phyloP scores from a whole-genome alignment of 192 early-diverging fungal genomes.

The Piromyces finnis region DNA sequence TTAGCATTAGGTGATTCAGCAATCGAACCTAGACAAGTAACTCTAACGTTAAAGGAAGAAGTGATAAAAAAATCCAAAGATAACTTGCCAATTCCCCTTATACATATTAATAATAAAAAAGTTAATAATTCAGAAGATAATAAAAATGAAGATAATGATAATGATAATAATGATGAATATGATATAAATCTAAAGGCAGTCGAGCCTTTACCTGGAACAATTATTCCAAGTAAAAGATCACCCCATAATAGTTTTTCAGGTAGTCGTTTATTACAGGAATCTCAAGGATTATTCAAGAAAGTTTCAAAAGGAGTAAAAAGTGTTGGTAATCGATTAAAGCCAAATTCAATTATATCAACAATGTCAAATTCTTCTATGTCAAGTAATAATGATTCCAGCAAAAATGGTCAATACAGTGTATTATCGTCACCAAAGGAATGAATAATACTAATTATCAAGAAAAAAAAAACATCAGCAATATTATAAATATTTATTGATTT shows the following conservation, averaged over 20 bases:
- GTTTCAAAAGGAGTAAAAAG: background rate
- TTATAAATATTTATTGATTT: too few relatives aligned
- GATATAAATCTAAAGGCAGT: background rate
- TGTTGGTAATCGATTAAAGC: background rate
- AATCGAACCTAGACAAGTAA: background rate
- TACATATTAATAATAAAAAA: background rate
- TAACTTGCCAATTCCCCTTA: background rate
- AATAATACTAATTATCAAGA: background rate
- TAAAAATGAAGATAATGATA: background rate
- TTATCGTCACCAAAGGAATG: background rate
- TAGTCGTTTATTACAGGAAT: background rate
- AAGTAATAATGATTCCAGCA: background rate
- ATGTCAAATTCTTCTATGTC: background rate
- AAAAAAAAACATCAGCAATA: too few relatives aligned
- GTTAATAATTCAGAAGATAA: background rate
- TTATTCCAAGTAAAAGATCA: background rate
- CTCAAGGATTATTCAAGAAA: background rate
- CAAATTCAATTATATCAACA: background rate
- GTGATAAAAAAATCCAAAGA: background rate
- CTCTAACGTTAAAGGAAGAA: background rate
- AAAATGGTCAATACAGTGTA: background rate
- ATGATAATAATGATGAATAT: background rate
- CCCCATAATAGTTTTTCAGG: background rate
- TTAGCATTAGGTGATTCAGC: background rate
- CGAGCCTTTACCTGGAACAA: background rate